Percentiles rank a stretch among this genome's conserved stretches.
Evolutionary conservation across 441 rosid species (phyloP).

Genomic region (Gossypium trilobum): DNA sequence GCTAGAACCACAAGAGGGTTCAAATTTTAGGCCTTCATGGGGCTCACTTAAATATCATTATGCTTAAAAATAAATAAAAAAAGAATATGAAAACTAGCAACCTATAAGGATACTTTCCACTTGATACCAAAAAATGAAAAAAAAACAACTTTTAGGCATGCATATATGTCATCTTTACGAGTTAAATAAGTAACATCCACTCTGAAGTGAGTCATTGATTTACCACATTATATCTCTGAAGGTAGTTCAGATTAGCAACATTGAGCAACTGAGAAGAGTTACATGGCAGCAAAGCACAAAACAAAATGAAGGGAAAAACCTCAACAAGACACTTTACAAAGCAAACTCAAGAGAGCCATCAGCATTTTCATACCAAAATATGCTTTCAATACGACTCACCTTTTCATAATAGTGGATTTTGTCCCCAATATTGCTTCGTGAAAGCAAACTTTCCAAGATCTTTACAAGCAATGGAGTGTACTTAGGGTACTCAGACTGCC

Average conservation of each 20-base stretch:
- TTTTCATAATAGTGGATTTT: conserved; percentile 55
- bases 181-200: not conserved
- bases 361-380: not conserved
- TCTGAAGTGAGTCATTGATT: not conserved
- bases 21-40: not conserved
- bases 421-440: conserved; percentile 50
- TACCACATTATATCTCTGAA: not conserved
- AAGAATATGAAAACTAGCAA: not conserved
- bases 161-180: not conserved
- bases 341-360: conserved; percentile 7
- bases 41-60: not conserved
- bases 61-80: not conserved
- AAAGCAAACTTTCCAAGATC: conserved; percentile 73
- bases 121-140: not conserved
- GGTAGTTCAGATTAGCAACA: not conserved
- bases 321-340: not conserved
- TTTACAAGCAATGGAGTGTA: conserved; percentile 72
- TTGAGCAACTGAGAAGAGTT: not conserved
- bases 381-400: conserved; percentile 34
- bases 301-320: not conserved
- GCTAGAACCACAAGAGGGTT: not conserved
- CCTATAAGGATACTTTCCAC: too few relatives aligned
- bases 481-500: conserved; percentile 77
- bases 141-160: not conserved
- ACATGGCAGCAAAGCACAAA: not conserved